A percentile compares a stretch with the other conserved stretches of the same genome.
These are phyloP conservation scores for Hymenoscyphus occultus DNA, from an alignment of 2,329 filamentous ascomycete species.

Conservation along the genomic window DNA sequence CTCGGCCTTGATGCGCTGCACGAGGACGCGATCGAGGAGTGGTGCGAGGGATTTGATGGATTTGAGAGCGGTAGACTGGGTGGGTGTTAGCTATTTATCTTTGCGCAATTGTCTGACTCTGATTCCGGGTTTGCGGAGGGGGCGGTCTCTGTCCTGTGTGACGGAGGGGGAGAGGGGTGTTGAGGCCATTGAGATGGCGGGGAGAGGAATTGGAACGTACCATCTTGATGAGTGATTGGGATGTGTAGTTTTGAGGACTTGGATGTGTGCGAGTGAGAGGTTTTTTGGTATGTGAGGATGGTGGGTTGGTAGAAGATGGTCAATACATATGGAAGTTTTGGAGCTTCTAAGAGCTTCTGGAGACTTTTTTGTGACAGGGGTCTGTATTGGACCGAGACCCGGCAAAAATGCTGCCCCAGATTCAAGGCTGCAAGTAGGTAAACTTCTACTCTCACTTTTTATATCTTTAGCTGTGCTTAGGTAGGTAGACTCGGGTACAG, in stretches of 20 bases:
- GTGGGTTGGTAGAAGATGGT: constrained; percentile 4
- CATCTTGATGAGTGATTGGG: constrained; percentile 24
- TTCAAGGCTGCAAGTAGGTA: not conserved
- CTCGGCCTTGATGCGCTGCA: constrained; percentile 97
- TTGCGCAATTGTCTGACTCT: not conserved
- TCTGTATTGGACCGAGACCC: constrained; percentile 13
- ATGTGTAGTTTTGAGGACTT: not conserved
- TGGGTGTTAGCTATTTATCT: too few relatives aligned
- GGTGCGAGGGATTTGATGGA: constrained; percentile 93
- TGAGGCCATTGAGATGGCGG: too few relatives aligned
- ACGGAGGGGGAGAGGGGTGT: not conserved
- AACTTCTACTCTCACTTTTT: too few relatives aligned
- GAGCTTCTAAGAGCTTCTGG: constrained; percentile 29
- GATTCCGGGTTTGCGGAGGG: not conserved
- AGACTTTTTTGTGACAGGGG: constrained; percentile 21
- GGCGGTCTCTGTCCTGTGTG: not conserved
- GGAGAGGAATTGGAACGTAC: constrained; percentile 16
- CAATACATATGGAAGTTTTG: constrained; percentile 12
- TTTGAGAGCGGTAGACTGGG: constrained; percentile 72
- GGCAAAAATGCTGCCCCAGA: constrained; percentile 12
- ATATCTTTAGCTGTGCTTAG: too few relatives aligned
- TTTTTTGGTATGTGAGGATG: constrained; percentile 5
- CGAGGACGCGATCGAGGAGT: constrained; percentile 95
- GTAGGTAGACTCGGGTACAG: too few relatives aligned
- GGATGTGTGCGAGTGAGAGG: constrained; percentile 9